Percentiles rank a stretch among this genome's conserved stretches.
These are phyloP conservation scores for Monilinia laxa DNA, from an alignment of 2,329 filamentous ascomycete genomes.

Conservation along the genomic window DNA sequence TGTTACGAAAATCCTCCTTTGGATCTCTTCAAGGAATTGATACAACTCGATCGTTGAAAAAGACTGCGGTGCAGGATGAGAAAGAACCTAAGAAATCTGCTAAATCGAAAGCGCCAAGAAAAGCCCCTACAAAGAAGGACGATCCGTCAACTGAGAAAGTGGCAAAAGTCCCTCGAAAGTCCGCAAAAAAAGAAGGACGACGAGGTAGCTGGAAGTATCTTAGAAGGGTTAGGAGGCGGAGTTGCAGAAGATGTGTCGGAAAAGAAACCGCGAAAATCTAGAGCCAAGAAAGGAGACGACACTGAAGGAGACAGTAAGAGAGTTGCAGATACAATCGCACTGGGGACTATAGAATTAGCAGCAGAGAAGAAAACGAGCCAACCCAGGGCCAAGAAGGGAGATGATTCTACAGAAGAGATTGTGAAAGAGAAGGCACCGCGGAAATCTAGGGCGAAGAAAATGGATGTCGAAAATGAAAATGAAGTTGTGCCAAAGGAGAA, in stretches of 20 bases:
- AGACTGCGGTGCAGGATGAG: slow-evolving; percentile 31
- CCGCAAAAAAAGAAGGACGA: slow-evolving; percentile 27
- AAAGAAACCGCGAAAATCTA: slow-evolving; percentile 30
- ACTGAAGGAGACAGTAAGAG: not conserved
- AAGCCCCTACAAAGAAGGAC: slow-evolving; percentile 23
- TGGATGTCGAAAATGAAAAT: slow-evolving; percentile 21
- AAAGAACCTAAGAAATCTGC: slow-evolving; percentile 34
- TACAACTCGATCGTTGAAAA: slow-evolving; percentile 11
- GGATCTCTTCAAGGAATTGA: slow-evolving; percentile 21
- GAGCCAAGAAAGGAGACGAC: slow-evolving; percentile 32
- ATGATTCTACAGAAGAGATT: not conserved
- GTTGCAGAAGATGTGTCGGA: slow-evolving; percentile 23
- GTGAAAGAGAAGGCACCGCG: slow-evolving; percentile 32
- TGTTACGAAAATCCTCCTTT: slow-evolving; percentile 24
- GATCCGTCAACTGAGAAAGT: slow-evolving; percentile 19
- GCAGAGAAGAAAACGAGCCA: slow-evolving; percentile 33
- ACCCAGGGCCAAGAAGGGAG: slow-evolving; percentile 32
- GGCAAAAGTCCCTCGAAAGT: slow-evolving; percentile 34
- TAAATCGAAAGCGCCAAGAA: slow-evolving; percentile 28
- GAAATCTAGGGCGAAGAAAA: slow-evolving; percentile 33
- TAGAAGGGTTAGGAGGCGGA: not conserved
- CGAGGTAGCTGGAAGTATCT: not conserved
- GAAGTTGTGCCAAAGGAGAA: slow-evolving; percentile 22
- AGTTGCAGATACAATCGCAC: not conserved
- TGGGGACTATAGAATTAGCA: not conserved